These are phyloP conservation scores for Rusavskia elegans DNA, from an alignment of 495 filamentous ascomycete genomes.

Conservation along the genomic window DNA sequence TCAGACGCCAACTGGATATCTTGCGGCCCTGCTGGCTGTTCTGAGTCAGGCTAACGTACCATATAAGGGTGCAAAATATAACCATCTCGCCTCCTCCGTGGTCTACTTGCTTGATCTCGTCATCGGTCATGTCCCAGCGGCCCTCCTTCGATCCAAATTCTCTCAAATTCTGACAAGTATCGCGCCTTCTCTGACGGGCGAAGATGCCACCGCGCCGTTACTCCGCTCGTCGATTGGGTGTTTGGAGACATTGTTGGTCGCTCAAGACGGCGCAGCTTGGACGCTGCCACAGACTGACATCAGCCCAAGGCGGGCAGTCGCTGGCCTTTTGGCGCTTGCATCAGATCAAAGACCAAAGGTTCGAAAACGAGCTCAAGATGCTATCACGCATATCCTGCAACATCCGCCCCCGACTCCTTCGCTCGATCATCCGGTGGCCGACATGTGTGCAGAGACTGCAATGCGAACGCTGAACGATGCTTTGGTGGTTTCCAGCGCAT, in stretches of 20 bases:
- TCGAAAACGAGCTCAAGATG: conserved; percentile 84
- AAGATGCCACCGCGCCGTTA: conserved; percentile 76
- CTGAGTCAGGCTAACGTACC: conserved; percentile 57
- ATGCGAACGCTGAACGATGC: conserved; percentile 58
- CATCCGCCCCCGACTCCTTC: conserved; percentile 76
- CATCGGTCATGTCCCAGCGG: conserved; percentile 62
- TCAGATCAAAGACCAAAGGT: conserved; percentile 89
- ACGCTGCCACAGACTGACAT: conserved; percentile 66
- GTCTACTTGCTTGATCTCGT: conserved; percentile 92
- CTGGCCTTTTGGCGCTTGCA: conserved; percentile 68
- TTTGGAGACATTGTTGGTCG: conserved; percentile 71
- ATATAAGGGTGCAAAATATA: conserved; percentile 50
- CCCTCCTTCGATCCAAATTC: conserved; percentile 84
- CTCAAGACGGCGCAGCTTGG: conserved; percentile 80
- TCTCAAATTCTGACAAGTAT: conserved; percentile 77
- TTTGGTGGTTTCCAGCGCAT: conserved; percentile 43
- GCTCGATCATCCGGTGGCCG: conserved; percentile 79
- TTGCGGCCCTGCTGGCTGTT: conserved; percentile 85
- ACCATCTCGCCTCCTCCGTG: conserved; percentile 70
- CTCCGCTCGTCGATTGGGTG: conserved; percentile 82
- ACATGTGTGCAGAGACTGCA: conserved; percentile 88
- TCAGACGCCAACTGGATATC: conserved; percentile 77
- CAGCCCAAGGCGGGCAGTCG: conserved; percentile 74
- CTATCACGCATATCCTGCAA: conserved; percentile 65
- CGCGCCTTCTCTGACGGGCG: conserved; percentile 61